Conservation (phyloP, 192 early-diverging fungal species). For the Podila verticillata region DNA sequence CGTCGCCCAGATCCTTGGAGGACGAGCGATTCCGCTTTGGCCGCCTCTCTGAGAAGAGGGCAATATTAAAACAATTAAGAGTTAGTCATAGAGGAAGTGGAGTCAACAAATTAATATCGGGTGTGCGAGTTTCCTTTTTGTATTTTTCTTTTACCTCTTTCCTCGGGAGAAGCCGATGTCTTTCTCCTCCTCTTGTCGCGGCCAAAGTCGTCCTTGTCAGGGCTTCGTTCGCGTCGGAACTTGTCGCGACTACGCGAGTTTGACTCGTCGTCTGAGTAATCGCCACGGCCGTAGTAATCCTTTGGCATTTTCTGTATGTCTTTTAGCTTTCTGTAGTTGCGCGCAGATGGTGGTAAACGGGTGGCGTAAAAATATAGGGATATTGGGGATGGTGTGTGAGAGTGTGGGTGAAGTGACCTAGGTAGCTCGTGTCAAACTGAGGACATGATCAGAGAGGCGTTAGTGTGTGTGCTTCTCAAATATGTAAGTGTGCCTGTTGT, state of each 20-base stretch:
- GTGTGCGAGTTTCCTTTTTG: too few species aligned
- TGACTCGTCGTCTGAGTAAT: slow-evolving; percentile 49
- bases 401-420: too few species aligned
- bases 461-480: too few species aligned
- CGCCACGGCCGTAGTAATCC: slow-evolving; percentile 50
- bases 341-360: neutral
- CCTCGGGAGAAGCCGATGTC: slow-evolving; percentile 42
- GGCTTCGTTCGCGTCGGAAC: slow-evolving; percentile 46
- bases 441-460: too few species aligned
- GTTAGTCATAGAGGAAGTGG: too few species aligned
- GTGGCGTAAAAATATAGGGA: neutral
- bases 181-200: slow-evolving; percentile 52
- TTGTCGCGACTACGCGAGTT: slow-evolving; percentile 45
- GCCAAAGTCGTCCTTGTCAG: slow-evolving; percentile 51
- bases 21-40: slow-evolving; percentile 40
- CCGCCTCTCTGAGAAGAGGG: slow-evolving; percentile 26
- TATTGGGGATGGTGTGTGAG: neutral
- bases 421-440: too few species aligned
- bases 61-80: neutral
- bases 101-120: neutral
- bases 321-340: neutral
- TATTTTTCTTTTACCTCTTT: slow-evolving; percentile 24
- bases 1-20: slow-evolving; percentile 48
- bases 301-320: slow-evolving; percentile 32
- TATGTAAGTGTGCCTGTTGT: too few species aligned